A percentile compares a stretch with the other conserved stretches of the same genome.
These are phyloP conservation scores for Fusarium albidum DNA, from an alignment of 2,329 filamentous ascomycete species.

Conservation along the genomic window DNA sequence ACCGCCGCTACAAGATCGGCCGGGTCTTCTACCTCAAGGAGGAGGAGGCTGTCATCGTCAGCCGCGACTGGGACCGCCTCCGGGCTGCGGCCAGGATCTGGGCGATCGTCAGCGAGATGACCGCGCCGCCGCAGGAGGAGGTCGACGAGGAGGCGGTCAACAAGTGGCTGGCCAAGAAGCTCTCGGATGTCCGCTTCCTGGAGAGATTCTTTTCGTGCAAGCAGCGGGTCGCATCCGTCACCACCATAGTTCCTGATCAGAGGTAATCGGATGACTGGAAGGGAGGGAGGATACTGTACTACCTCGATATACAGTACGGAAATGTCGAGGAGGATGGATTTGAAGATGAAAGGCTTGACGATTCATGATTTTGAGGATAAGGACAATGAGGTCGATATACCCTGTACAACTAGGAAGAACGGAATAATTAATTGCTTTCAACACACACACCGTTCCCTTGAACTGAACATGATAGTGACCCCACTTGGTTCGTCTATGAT, in stretches of 20 bases:
- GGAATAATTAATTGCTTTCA: too few species aligned
- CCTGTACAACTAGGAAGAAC: too few species aligned
- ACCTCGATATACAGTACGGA: background rate
- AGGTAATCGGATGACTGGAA: background rate
- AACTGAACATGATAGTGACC: too few species aligned
- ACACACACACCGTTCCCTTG: too few species aligned
- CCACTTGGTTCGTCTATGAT: too few species aligned
- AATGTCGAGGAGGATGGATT: background rate
- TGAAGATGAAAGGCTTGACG: background rate
- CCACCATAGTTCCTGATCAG: background rate
- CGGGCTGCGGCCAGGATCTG: slow-evolving; percentile 37
- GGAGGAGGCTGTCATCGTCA: slow-evolving; percentile 37
- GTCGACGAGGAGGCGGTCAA: slow-evolving; percentile 21
- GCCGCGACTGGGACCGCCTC: slow-evolving; percentile 39
- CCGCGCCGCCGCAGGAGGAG: slow-evolving; percentile 34
- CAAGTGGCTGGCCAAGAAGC: slow-evolving; percentile 38
- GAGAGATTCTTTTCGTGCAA: slow-evolving; percentile 21
- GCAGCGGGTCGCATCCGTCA: slow-evolving; percentile 7
- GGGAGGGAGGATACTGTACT: background rate
- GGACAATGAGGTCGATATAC: too few species aligned
- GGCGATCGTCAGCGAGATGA: slow-evolving; percentile 37
- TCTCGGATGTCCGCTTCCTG: slow-evolving; percentile 37
- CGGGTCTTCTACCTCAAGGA: slow-evolving; percentile 41
- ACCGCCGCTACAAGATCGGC: slow-evolving; percentile 35
- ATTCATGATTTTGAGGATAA: too few species aligned